Base-by-base conservation (phyloP, 805 yeast genomes). In the Teunomyces lycoperdinae region DNA sequence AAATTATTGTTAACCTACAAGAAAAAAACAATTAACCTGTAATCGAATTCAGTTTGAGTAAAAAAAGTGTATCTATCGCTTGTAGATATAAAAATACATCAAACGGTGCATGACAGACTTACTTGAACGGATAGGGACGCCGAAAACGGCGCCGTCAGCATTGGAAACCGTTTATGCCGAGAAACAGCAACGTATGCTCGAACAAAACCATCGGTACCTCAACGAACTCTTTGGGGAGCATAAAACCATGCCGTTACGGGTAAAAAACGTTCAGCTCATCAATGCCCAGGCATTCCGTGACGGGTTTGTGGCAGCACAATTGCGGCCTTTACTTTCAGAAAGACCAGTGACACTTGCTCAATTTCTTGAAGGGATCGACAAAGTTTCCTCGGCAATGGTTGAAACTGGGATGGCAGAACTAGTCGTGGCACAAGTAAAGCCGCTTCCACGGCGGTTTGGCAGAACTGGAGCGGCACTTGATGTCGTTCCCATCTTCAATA, bases 201-300 rank as follows among this genome's bases (percentile, higher is more conserved):
- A 63, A 9, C 76, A 71, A 47, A 70, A 62, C 54, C 58, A 58
- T 29, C 57, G 61, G 24, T 73, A 55, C 48, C 45, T 73, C 42
- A 70, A 67, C 42, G 57, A 60, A 9, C 62, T 73, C 41, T 71
- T 73, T 50, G 41, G 50, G 16, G 67, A 64, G 11, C 60, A 67
- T 56, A 47, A 62, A 26, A 57, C 66, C n/a, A 57, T 52, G 38
- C 82, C 85, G 0, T 70, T 79, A 2, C 58, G 62, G 24, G 58
- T 82, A 3, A 59, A 67, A 11, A 68, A 70, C 33, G 76, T 80
- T 8, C 78, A 77, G 49, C 62, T 82, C 8, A 66, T 74, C 42
- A 83, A 83, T 20, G 66, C 76, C 5, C 74, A 76, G 28, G 63
- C 64, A 10, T 78, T 76, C 50, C 62, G 86, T 32, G 70, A 71